Base-by-base conservation (phyloP, 129 eudicot species). In the Pulicaria dysenterica region DNA sequence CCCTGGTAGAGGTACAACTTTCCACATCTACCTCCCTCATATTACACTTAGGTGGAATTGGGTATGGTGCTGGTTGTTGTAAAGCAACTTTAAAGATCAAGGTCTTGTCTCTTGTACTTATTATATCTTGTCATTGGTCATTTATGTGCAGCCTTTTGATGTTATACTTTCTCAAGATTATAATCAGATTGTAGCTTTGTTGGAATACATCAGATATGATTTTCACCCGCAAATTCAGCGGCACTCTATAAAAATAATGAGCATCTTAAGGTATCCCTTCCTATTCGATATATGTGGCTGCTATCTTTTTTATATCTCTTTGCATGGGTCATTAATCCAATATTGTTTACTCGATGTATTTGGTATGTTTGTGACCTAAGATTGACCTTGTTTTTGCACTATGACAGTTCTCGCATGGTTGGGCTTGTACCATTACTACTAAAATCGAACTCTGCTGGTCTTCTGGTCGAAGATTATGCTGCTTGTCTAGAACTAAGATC, bases 141-240 rank as follows among this genome's bases (percentile, higher is more conserved):
- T 79, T 71, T 47, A 57, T 76, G 61, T 72, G 82, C 91, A 95
- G 97, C 95, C 99, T 61, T 79, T 95, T 82, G 99, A 95, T 83
- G 86, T 95, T 39, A 80, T 95, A 48, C 96, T 95, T 73, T 83
- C 96, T 61, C 99, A 95, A 81, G 97, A 95, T 86, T 91, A 88
- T 73, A 90, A 80, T 80, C 99, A 90, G 81, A 85, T 91, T 73
- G 75, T 95, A 54, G 86, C 97, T 51, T 64, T 95, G 60, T 72
- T 95, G 85, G 97, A 95, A 79, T 95, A 90, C 67, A 88, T 95
- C 58, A 86, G 99, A 95, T 95, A 95, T 81, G 99, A 95, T 82
- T 78, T 86, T 64, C 84, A 78, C 60, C 99, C 94, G 7, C 87
- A 81, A 77, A 85, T 95, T 80, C 97, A 95, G 80, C 94, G 70